Evolutionary conservation across 805 yeast genomes (phyloP), one percentile per base, ranked within the genome.

Genomic region (Zygoascus bituminiphila): DNA sequence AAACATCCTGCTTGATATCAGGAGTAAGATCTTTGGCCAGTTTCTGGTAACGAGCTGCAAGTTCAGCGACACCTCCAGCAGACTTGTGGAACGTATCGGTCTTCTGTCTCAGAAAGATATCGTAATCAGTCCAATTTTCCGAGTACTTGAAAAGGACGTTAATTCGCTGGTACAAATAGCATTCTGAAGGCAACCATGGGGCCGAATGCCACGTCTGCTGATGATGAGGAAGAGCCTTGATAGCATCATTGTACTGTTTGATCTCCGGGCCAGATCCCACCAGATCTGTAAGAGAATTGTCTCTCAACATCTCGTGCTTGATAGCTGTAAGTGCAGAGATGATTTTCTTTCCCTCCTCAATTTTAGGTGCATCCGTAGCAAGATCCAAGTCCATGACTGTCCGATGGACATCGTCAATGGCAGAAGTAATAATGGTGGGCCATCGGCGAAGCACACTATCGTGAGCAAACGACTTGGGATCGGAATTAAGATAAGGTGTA

Each of bases 181-280:
- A 83, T 65, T 94, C 99, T 38, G 84, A 70, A 60, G 74, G 83
- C 47, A 93, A 69, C 99, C 99, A 93, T 17, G 95, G 96, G 0
- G 91, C 94, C 7, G 82, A 73, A 42, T 71, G 68, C 97, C 97
- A 93, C 14, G 84, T 77, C 12, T 48, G 40, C 15, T 19, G 21
- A 6, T 46, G 56, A 12, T 29, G 15, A 12, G 33, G 33, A 8
- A 68, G 56, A 22, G 60, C 54, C 21, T 58, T 61, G 57, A 81
- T 66, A 31, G 76, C 73, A 2, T 72, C 74, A 66, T 91, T 86
- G 68, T 78, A 89, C 5, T 77, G 69, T 10, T 64, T 62, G 21
- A n/a, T 15, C n/a, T 36, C 42, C 4, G 44, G 44, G 15, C 52
- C 59, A 12, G 37, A 41, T 25, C 60, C 54, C 0, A 72, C 65